These are phyloP conservation scores for Schwanniomyces yamadae DNA, from an alignment of 805 yeast species.

Conservation along the genomic window DNA sequence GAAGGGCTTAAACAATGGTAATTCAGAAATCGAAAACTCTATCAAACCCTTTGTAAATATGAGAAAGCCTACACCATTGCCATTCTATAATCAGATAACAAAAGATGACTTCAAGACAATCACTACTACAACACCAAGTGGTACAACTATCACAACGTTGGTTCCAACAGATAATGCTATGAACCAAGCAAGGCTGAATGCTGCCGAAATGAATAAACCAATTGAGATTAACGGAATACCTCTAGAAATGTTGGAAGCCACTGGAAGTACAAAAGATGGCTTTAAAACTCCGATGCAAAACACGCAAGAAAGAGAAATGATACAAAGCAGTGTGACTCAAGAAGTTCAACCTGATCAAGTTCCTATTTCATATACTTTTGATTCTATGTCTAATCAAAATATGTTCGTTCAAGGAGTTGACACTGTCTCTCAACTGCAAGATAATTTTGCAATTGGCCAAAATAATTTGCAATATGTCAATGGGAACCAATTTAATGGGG, in stretches of 20 bases:
- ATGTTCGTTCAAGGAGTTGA: not conserved
- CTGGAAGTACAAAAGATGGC: conserved; percentile 57
- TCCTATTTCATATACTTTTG: conserved; percentile 2
- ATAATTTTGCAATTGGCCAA: not conserved
- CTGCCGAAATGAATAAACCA: conserved; percentile 54
- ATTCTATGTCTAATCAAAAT: conserved; percentile 1
- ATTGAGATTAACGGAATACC: conserved; percentile 70
- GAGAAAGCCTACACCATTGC: conserved; percentile 64
- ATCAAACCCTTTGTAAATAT: conserved; percentile 3
- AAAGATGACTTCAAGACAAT: conserved; percentile 84
- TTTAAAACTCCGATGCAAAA: too few relatives aligned
- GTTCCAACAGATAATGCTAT: conserved; percentile 84
- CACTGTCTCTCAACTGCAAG: too few relatives aligned
- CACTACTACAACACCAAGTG: conserved; percentile 85
- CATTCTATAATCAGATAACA: conserved; percentile 87
- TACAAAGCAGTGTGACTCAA: not conserved
- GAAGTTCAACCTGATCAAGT: not conserved
- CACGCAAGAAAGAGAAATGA: not conserved
- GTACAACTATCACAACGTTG: conserved; percentile 85
- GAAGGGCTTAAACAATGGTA: conserved; percentile 11
- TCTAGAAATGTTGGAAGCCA: conserved; percentile 70
- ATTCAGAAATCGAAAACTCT: conserved; percentile 9
- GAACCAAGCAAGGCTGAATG: conserved; percentile 56
- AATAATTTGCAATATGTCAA: conserved; percentile 1
- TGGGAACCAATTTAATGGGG: conserved; percentile 8